Conservation (phyloP, 345 rosid species). For the Citrus unshiu region DNA sequence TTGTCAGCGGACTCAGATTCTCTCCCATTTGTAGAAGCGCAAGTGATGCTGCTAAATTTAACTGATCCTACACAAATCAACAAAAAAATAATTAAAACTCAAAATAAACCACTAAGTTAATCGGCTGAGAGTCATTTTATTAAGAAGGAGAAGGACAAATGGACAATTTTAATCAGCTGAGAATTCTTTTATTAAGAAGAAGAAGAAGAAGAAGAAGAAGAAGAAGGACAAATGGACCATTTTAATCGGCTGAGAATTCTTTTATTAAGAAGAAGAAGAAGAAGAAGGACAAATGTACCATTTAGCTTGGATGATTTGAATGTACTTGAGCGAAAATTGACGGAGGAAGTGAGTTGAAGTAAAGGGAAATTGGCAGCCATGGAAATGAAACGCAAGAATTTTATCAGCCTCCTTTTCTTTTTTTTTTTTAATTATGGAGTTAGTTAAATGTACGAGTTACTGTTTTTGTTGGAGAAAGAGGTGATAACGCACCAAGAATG, state of each 20-base stretch:
- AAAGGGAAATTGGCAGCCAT: conserved; percentile 32
- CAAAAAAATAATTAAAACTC: background rate
- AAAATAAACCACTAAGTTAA: background rate
- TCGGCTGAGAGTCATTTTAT: background rate
- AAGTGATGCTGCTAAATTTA: conserved; percentile 23
- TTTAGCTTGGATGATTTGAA: background rate
- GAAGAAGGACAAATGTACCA: no score
- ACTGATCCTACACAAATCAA: conserved; percentile 12
- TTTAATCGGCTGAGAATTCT: no score
- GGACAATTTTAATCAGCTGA: background rate
- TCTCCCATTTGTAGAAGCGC: conserved; percentile 60
- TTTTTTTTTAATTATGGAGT: no score
- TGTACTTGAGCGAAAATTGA: conserved; percentile 3
- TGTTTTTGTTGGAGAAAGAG: background rate
- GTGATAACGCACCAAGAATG: background rate
- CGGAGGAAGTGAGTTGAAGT: conserved; percentile 25
- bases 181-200: background rate
- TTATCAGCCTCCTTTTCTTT: background rate
- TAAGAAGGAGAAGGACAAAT: background rate
- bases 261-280: no score
- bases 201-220: no score
- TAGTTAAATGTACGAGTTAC: no score
- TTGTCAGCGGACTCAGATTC: conserved; percentile 39
- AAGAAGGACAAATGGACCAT: background rate
- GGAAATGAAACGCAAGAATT: background rate